These are phyloP conservation scores for Osmanthus fragrans DNA, from an alignment of 257 asterid species.

Conservation along the genomic window DNA sequence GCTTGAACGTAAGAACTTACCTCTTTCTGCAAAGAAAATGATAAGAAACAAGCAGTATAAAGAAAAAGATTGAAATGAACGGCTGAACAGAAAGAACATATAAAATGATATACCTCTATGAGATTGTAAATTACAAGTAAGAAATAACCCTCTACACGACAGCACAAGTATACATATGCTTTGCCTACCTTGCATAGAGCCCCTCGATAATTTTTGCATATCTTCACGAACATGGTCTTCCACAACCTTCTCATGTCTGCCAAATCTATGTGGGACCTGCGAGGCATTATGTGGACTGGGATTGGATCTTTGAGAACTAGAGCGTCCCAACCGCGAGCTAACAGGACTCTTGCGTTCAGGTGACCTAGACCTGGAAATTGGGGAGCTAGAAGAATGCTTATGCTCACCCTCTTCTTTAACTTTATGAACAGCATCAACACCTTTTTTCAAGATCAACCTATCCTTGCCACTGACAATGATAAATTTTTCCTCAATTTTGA, in stretches of 20 bases:
- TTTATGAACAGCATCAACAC: slow-evolving; percentile 92
- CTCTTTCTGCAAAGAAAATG: slow-evolving; percentile 89
- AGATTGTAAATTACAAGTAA: slow-evolving; percentile 15
- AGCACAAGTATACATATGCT: slow-evolving; percentile 12
- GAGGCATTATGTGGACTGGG: slow-evolving; percentile 59
- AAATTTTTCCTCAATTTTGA: slow-evolving; percentile 88
- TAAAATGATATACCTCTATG: neutral
- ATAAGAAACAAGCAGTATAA: slow-evolving; percentile 41
- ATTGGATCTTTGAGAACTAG: slow-evolving; percentile 65
- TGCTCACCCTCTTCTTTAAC: slow-evolving; percentile 66
- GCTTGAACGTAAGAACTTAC: slow-evolving; percentile 94
- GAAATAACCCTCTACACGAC: slow-evolving; percentile 11
- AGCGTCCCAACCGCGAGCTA: slow-evolving; percentile 61
- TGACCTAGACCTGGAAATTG: slow-evolving; percentile 66
- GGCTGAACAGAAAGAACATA: slow-evolving; percentile 11
- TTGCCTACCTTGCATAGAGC: slow-evolving; percentile 81
- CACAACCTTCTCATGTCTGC: slow-evolving; percentile 67
- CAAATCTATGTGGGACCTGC: slow-evolving; percentile 52
- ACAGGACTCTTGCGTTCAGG: slow-evolving; percentile 79
- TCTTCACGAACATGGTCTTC: slow-evolving; percentile 82
- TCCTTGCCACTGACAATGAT: slow-evolving; percentile 97
- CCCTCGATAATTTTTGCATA: slow-evolving; percentile 63
- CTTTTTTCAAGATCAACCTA: slow-evolving; percentile 81
- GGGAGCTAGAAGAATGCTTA: slow-evolving; percentile 62
- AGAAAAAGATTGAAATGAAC: slow-evolving; percentile 20